Conservation (phyloP, 495 filamentous ascomycete species). For the Daldinia concentrica region DNA sequence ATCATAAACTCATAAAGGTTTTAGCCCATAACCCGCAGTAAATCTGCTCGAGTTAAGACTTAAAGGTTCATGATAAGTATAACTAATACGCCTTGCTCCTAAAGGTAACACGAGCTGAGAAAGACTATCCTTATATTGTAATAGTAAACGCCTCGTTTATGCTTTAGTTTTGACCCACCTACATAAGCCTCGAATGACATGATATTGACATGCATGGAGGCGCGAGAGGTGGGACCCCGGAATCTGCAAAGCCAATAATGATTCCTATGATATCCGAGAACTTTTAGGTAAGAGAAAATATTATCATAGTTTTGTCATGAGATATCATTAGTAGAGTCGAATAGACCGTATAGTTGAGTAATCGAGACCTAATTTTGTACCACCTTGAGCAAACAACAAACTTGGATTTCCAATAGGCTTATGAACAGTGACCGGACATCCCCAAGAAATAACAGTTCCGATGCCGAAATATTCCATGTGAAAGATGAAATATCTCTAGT, state of each 20-base stretch:
- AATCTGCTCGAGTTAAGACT: no score
- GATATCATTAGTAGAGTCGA: not conserved
- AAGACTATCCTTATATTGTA: not conserved
- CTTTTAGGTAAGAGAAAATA: not conserved
- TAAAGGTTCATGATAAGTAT: not conserved
- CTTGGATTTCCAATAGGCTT: not conserved
- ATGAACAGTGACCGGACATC: constrained; percentile 20
- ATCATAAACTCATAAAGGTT: not conserved
- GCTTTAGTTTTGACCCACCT: not conserved
- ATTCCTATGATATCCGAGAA: not conserved
- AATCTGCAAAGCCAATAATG: not conserved
- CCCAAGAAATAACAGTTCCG: constrained; percentile 11
- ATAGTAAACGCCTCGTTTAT: not conserved
- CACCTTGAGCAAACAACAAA: not conserved
- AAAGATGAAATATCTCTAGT: not conserved
- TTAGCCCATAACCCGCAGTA: not conserved
- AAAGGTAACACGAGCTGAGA: constrained; percentile 1
- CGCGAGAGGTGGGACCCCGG: not conserved
- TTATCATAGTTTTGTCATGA: not conserved
- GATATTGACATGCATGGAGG: not conserved
- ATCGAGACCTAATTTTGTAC: not conserved
- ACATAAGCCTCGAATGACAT: not conserved
- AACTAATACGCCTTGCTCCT: not conserved
- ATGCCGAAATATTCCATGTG: not conserved
- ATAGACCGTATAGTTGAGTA: not conserved